phyloP scores from a whole-genome alignment of 1,139 yeast genomes.

The Sugiyamaella neomexicana region DNA sequence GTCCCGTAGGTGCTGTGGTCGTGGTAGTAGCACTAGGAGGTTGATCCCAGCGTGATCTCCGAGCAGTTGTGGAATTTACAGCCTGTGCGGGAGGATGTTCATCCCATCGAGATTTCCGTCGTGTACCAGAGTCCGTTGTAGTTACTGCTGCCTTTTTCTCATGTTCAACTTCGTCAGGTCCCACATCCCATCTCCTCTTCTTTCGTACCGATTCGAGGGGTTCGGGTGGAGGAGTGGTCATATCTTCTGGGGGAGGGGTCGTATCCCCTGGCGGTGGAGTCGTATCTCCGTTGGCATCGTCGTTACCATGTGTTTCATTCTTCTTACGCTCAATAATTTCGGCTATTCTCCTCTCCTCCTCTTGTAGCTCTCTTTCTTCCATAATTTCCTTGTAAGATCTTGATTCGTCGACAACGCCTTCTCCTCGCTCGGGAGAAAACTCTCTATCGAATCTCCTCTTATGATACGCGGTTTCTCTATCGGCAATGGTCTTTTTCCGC shows the following conservation, averaged over 20 bases:
- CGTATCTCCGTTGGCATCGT: conserved; percentile 18
- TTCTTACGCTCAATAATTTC: conserved; percentile 31
- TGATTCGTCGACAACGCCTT: conserved; percentile 8
- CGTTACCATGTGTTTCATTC: conserved; percentile 15
- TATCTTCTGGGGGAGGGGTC: conserved; percentile 10
- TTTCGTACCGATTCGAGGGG: conserved; percentile 24
- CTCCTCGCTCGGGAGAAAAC: conserved; percentile 36
- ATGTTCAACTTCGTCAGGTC: conserved; percentile 30
- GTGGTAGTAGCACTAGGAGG: conserved; percentile 9
- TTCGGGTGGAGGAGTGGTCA: conserved; percentile 25
- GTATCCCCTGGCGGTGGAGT: conserved; percentile 29
- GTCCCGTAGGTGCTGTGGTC: conserved; percentile 20
- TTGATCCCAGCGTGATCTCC: conserved; percentile 26
- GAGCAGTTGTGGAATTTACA: conserved; percentile 26
- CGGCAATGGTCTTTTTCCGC: conserved; percentile 38
- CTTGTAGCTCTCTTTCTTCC: conserved; percentile 37
- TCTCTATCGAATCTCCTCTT: conserved; percentile 43
- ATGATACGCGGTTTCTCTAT: conserved; percentile 47
- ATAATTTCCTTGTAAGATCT: conserved; percentile 34
- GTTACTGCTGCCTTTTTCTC: neutral
- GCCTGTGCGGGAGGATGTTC: neutral
- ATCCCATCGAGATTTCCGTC: conserved; percentile 24
- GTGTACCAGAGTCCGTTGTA: conserved; percentile 21
- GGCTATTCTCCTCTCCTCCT: conserved; percentile 38
- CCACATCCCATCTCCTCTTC: conserved; percentile 44